Conservation (phyloP, 208 protist genomes). For the Trypanosomatidae sp. region DNA sequence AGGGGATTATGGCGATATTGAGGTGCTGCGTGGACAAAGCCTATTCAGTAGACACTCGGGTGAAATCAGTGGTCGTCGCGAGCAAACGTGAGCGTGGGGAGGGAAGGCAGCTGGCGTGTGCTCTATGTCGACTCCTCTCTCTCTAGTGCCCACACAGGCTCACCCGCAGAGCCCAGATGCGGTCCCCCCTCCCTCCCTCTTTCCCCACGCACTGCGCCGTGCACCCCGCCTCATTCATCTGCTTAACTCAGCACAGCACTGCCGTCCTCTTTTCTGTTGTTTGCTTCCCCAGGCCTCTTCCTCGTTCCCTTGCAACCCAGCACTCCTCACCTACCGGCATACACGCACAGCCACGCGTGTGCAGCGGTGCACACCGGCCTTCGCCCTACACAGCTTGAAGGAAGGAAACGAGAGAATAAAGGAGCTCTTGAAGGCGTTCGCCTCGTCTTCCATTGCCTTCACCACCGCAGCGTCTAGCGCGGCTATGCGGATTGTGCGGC, state of each 20-base stretch:
- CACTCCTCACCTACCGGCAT: neutral
- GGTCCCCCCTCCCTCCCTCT: neutral
- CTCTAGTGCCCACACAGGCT: neutral
- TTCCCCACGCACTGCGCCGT: neutral
- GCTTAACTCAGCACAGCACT: neutral
- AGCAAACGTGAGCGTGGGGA: neutral
- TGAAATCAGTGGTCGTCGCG: neutral
- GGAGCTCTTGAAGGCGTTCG: neutral
- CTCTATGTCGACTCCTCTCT: neutral
- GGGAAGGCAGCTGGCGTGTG: neutral
- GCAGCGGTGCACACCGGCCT: neutral
- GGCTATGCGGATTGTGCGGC: neutral
- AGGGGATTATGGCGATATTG: neutral
- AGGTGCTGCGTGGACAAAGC: neutral
- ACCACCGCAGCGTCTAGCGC: neutral
- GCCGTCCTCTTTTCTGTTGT: neutral
- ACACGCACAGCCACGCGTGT: neutral
- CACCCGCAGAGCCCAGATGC: neutral
- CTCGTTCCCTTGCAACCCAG: neutral
- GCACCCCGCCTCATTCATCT: neutral
- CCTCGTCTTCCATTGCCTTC: neutral
- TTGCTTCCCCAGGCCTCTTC: neutral
- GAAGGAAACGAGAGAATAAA: neutral
- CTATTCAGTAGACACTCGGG: neutral
- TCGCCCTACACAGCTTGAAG: neutral